Conservation (phyloP, 345 rosid genomes). For the Eutrema heterophyllum region DNA sequence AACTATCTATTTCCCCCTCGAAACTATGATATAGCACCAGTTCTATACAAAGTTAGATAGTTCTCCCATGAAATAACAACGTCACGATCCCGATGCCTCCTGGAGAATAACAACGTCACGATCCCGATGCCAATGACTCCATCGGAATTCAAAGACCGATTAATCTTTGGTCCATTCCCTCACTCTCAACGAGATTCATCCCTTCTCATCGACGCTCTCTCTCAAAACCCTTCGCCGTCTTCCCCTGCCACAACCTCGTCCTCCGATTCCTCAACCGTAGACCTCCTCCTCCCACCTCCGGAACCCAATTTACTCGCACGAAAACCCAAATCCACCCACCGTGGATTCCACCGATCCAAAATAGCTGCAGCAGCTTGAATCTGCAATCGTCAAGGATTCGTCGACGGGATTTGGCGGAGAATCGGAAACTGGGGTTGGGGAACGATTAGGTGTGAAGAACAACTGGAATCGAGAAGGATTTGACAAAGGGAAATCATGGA, state of each 20-base stretch:
- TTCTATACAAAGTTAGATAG: too few relatives aligned
- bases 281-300: slow-evolving; percentile 25
- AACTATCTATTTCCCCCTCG: too few relatives aligned
- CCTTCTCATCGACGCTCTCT: slow-evolving; percentile 45
- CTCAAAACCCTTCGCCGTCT: slow-evolving; percentile 39
- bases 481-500: too few relatives aligned
- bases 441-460: too few relatives aligned
- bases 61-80: too few relatives aligned
- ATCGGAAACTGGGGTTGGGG: too few relatives aligned
- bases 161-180: slow-evolving; percentile 62
- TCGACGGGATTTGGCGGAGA: too few relatives aligned
- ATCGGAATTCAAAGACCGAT: slow-evolving; percentile 55
- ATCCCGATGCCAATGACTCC: slow-evolving; percentile 62
- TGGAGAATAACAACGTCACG: slow-evolving; percentile 57
- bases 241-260: slow-evolving; percentile 51
- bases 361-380: too few relatives aligned
- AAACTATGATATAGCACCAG: too few relatives aligned
- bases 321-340: slow-evolving; percentile 26
- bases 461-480: too few relatives aligned
- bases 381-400: too few relatives aligned
- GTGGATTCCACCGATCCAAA: slow-evolving; percentile 63
- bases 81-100: too few relatives aligned
- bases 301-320: slow-evolving; percentile 38
- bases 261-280: slow-evolving; percentile 30
- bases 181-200: slow-evolving; percentile 37